These are phyloP conservation scores for Wickerhamiella siamensis DNA, from an alignment of 805 yeast genomes.

Conservation along the genomic window DNA sequence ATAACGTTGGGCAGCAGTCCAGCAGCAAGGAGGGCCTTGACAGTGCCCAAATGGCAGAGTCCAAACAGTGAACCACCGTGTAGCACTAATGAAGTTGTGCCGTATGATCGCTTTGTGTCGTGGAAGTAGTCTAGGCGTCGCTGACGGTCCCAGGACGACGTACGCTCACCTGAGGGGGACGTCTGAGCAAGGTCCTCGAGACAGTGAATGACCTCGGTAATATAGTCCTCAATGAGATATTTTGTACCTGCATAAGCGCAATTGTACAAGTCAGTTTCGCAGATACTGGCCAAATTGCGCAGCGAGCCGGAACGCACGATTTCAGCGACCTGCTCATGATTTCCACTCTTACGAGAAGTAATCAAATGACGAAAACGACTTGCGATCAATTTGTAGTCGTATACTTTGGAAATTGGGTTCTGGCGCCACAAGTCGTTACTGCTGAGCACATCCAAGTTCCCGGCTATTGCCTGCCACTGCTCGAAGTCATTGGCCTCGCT, in stretches of 20 bases:
- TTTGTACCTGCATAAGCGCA: slow-evolving; percentile 83
- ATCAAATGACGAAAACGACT: slow-evolving; percentile 52
- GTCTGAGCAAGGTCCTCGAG: slow-evolving; percentile 43
- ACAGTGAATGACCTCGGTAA: slow-evolving; percentile 58
- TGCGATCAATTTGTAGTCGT: slow-evolving; percentile 71
- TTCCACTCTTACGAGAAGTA: slow-evolving; percentile 34
- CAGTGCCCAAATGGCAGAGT: slow-evolving; percentile 83
- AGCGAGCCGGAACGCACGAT: slow-evolving; percentile 68
- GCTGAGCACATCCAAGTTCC: slow-evolving; percentile 29
- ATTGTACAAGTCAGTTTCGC: slow-evolving; percentile 63
- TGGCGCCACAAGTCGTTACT: slow-evolving; percentile 44
- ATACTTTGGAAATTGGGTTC: slow-evolving; percentile 64
- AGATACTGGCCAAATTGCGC: slow-evolving; percentile 83
- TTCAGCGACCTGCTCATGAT: slow-evolving; percentile 32
- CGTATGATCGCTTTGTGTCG: slow-evolving; percentile 75
- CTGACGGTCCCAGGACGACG: slow-evolving; percentile 21
- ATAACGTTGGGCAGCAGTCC: slow-evolving; percentile 71
- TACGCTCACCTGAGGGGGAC: slow-evolving; percentile 9
- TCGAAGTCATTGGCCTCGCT: slow-evolving; percentile 39
- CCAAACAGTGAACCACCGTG: slow-evolving; percentile 97
- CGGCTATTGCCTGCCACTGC: slow-evolving; percentile 47
- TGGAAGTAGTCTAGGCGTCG: slow-evolving; percentile 54
- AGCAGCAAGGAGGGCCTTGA: slow-evolving; percentile 62
- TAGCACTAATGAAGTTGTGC: slow-evolving; percentile 75
- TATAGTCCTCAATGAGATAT: slow-evolving; percentile 71